phyloP scores from a whole-genome alignment of 139 green algal genomes.

The Penium margaritaceum region DNA sequence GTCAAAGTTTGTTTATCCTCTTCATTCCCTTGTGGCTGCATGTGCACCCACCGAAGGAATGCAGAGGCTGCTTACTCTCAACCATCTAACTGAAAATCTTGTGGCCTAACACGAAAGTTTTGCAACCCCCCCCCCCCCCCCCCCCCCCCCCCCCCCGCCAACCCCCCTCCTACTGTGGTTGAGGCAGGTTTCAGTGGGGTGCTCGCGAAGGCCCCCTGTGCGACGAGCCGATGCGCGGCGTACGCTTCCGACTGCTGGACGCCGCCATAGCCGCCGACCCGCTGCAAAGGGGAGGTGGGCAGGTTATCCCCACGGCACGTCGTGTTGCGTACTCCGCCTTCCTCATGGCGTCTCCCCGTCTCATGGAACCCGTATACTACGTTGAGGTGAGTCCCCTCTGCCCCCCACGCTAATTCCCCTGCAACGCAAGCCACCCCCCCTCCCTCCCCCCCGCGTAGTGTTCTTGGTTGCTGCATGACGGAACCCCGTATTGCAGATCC shows the following conservation, averaged over 20 bases:
- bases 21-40: not conserved
- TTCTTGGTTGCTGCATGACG: too few relatives aligned
- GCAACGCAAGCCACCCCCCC: too few relatives aligned
- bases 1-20: not conserved
- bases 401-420: too few relatives aligned
- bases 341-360: slow-evolving; percentile 88
- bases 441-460: too few relatives aligned
- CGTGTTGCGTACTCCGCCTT: slow-evolving; percentile 88
- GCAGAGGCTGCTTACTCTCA: not conserved
- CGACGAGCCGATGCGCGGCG: slow-evolving; percentile 93
- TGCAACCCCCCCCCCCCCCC: not conserved
- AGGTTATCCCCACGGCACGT: slow-evolving; percentile 82
- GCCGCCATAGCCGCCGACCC: slow-evolving; percentile 66
- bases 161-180: not conserved
- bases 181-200: slow-evolving; percentile 83
- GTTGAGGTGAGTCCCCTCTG: slow-evolving; percentile 52
- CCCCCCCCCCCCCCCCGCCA: not conserved
- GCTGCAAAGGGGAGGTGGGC: slow-evolving; percentile 73
- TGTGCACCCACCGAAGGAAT: not conserved
- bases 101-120: not conserved
- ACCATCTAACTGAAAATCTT: not conserved
- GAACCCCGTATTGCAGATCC: too few relatives aligned
- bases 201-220: slow-evolving; percentile 88
- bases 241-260: slow-evolving; percentile 90
- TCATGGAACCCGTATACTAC: slow-evolving; percentile 94